These are phyloP conservation scores for Paracamarosporium sp. DNA, from an alignment of 2,329 filamentous ascomycete genomes.

Conservation along the genomic window DNA sequence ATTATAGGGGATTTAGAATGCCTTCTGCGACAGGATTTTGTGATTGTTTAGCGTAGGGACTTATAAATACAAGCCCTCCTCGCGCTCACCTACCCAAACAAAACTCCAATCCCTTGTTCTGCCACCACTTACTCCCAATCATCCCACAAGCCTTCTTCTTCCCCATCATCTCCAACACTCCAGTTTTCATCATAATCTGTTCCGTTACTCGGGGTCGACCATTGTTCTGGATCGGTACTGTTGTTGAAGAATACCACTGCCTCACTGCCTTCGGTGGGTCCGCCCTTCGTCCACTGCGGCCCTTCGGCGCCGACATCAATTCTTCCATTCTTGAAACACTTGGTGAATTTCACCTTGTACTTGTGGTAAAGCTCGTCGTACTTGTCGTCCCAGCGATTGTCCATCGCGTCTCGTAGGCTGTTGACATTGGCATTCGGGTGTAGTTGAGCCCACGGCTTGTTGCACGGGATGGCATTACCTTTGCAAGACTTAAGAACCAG, in stretches of 20 bases:
- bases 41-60: too few relatives aligned
- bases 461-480: slow-evolving; percentile 53
- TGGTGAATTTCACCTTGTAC: neutral
- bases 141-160: neutral
- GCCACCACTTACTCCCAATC: neutral
- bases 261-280: neutral
- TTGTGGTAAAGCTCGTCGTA: neutral
- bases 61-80: too few relatives aligned
- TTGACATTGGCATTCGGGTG: slow-evolving; percentile 61
- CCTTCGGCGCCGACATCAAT: neutral
- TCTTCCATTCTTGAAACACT: slow-evolving; percentile 1
- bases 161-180: neutral
- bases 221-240: neutral
- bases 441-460: slow-evolving; percentile 63
- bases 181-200: neutral
- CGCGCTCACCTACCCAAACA: too few relatives aligned
- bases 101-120: too few relatives aligned
- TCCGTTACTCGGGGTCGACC: neutral
- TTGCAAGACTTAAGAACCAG: slow-evolving; percentile 68
- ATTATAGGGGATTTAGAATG: too few relatives aligned
- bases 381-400: slow-evolving; percentile 51
- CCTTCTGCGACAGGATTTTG: too few relatives aligned
- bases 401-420: slow-evolving; percentile 60
- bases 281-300: slow-evolving; percentile 3
- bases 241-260: neutral